Evolutionary conservation across 495 filamentous ascomycete genomes (phyloP).

Genomic region (Penicillium canariense): DNA sequence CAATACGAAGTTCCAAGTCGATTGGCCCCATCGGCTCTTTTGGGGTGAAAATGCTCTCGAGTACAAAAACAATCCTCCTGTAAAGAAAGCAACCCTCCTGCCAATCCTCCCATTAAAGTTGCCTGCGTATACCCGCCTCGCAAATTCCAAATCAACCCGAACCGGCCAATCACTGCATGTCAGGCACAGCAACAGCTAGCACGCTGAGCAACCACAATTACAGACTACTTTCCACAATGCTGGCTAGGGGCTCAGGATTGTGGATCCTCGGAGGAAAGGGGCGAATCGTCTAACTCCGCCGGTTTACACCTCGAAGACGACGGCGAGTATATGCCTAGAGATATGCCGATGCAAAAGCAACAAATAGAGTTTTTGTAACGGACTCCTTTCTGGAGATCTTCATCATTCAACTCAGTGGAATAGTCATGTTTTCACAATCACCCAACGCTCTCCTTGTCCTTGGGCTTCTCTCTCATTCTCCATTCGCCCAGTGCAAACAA

Average conservation of each 20-base stretch:
- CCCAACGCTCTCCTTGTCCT: slow-evolving; percentile 4
- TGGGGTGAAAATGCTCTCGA: too few species aligned
- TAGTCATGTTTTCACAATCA: neutral
- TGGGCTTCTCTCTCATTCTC: slow-evolving; percentile 3
- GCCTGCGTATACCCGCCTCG: too few species aligned
- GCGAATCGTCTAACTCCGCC: neutral
- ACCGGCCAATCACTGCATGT: neutral
- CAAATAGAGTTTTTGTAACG: neutral
- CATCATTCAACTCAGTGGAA: neutral
- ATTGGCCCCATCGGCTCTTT: too few species aligned
- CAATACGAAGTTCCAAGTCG: too few species aligned
- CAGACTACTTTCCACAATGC: neutral
- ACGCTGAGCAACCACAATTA: neutral
- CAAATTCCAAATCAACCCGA: neutral
- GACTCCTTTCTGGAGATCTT: neutral
- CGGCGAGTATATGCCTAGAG: neutral
- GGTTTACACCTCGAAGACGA: neutral
- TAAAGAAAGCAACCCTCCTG: too few species aligned
- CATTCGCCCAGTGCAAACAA: neutral
- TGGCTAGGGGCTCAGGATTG: neutral
- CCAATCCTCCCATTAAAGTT: too few species aligned
- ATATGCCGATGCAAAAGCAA: neutral
- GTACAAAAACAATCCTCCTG: too few species aligned
- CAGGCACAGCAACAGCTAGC: neutral
- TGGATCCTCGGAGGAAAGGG: neutral